phyloP scores from a whole-genome alignment of 2,329 filamentous ascomycete species.

The Cordyceps militaris region DNA sequence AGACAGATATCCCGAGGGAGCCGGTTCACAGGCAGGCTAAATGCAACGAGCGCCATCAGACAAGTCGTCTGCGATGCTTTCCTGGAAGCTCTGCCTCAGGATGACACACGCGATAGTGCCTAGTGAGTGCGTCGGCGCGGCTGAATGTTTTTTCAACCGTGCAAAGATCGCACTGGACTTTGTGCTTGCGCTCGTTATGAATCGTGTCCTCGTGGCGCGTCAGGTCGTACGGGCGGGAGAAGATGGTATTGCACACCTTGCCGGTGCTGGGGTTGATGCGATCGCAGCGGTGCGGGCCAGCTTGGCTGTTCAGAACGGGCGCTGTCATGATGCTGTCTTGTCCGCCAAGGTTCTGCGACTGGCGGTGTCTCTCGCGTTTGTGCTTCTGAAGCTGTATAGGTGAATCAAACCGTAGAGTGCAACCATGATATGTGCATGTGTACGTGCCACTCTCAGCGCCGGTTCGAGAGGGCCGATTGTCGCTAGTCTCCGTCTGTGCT shows the following conservation, averaged over 20 bases:
- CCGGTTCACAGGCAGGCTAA: neutral
- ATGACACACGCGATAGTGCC: conserved; percentile 92
- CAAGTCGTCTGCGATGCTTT: conserved; percentile 35
- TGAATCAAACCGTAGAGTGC: conserved; percentile 79
- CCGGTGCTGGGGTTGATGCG: conserved; percentile 91
- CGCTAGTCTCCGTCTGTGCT: conserved; percentile 25
- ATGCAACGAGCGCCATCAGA: conserved; percentile 7
- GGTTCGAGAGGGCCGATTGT: conserved; percentile 52
- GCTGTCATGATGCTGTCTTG: conserved; percentile 39
- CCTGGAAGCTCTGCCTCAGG: conserved; percentile 80
- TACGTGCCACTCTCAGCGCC: conserved; percentile 80
- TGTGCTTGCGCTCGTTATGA: conserved; percentile 89
- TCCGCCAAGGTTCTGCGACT: conserved; percentile 45
- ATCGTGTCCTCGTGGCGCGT: conserved; percentile 97
- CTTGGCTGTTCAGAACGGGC: conserved; percentile 70
- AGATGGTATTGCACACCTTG: conserved; percentile 89
- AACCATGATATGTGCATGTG: conserved; percentile 93
- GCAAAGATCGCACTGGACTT: conserved; percentile 87
- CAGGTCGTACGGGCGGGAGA: conserved; percentile 92
- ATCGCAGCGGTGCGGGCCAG: conserved; percentile 87
- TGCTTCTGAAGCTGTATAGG: conserved; percentile 85
- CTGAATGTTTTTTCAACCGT: conserved; percentile 97
- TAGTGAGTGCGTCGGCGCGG: conserved; percentile 84
- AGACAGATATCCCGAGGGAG: neutral
- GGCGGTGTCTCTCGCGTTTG: conserved; percentile 86